Evolutionary conservation across 2,329 filamentous ascomycete species (phyloP).

Genomic region (Talaromyces verruculosus): DNA sequence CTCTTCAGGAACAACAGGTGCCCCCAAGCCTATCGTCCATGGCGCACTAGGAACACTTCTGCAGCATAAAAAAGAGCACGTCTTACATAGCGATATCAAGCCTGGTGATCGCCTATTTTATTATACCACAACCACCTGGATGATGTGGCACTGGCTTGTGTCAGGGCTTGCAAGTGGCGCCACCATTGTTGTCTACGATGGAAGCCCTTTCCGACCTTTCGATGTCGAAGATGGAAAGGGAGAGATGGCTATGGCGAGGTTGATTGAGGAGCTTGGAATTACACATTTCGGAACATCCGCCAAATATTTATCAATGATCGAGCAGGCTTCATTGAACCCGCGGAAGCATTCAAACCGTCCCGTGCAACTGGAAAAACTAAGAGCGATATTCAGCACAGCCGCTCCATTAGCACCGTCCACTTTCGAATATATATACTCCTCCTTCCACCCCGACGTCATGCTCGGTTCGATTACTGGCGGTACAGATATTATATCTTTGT

Average conservation of each 20-base stretch:
- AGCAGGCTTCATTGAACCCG: slow-evolving; percentile 71
- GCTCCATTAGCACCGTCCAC: slow-evolving; percentile 90
- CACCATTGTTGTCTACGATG: slow-evolving; percentile 85
- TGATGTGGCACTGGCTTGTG: slow-evolving; percentile 99
- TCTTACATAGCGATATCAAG: slow-evolving; percentile 78
- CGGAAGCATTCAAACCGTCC: slow-evolving; percentile 48
- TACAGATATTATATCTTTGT: slow-evolving; percentile 94
- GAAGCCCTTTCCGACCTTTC: slow-evolving; percentile 78
- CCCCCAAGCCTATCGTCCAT: slow-evolving; percentile 92
- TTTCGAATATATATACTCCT: slow-evolving; percentile 82
- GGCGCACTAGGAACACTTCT: slow-evolving; percentile 85
- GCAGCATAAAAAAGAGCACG: slow-evolving; percentile 96
- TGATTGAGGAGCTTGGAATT: slow-evolving; percentile 77
- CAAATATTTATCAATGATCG: slow-evolving; percentile 86
- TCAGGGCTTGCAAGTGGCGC: slow-evolving; percentile 80
- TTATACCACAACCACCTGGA: slow-evolving; percentile 94
- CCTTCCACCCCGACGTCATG: slow-evolving; percentile 78
- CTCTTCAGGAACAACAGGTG: slow-evolving; percentile 82
- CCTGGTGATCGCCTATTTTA: slow-evolving; percentile 77
- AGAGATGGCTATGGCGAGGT: slow-evolving; percentile 75
- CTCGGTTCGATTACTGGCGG: slow-evolving; percentile 92
- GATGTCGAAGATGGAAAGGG: slow-evolving; percentile 59
- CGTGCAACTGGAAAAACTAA: slow-evolving; percentile 54
- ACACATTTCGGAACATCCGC: slow-evolving; percentile 95
- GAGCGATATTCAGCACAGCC: slow-evolving; percentile 91